These are phyloP conservation scores for Huntiella bhutanensis DNA, from an alignment of 2,329 filamentous ascomycete genomes.

Conservation along the genomic window DNA sequence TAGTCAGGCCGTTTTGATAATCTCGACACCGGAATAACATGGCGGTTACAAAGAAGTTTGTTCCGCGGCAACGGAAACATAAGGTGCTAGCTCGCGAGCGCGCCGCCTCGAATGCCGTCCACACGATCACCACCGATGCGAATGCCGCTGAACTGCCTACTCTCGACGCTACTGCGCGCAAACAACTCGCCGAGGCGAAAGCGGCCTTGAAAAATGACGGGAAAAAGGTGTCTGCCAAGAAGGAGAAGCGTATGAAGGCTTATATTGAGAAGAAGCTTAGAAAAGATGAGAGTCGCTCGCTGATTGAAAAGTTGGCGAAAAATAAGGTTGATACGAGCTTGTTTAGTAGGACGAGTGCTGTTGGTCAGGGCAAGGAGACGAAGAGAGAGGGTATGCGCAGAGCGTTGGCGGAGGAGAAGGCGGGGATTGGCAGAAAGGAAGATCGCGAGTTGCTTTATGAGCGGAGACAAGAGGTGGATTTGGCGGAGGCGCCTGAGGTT, in stretches of 20 bases:
- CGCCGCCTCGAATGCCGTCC: slow-evolving; percentile 23
- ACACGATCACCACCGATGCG: slow-evolving; percentile 15
- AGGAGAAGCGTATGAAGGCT: slow-evolving; percentile 47
- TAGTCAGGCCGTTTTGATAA: background rate
- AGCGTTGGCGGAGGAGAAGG: slow-evolving; percentile 43
- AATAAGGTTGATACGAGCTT: slow-evolving; percentile 66
- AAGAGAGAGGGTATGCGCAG: slow-evolving; percentile 50
- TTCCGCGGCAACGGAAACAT: slow-evolving; percentile 48
- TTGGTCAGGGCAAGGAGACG: slow-evolving; percentile 54
- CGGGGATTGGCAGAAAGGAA: slow-evolving; percentile 39
- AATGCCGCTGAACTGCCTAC: slow-evolving; percentile 23
- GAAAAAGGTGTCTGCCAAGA: slow-evolving; percentile 42
- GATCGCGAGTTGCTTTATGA: slow-evolving; percentile 33
- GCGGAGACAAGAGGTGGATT: slow-evolving; percentile 14
- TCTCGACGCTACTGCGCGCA: slow-evolving; percentile 19
- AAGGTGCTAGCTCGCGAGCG: slow-evolving; percentile 47
- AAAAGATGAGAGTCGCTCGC: slow-evolving; percentile 75
- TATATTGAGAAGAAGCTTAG: slow-evolving; percentile 76
- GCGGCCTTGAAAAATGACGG: slow-evolving; percentile 36
- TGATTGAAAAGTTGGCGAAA: slow-evolving; percentile 66
- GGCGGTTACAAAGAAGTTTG: slow-evolving; percentile 24
- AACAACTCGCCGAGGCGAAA: slow-evolving; percentile 34
- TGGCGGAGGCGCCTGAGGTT: slow-evolving; percentile 1
- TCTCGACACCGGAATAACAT: background rate
- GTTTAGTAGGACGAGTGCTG: slow-evolving; percentile 56